These are phyloP conservation scores for Puccinia hordei DNA, from an alignment of 1,284 basidiomycete species.

Conservation along the genomic window DNA sequence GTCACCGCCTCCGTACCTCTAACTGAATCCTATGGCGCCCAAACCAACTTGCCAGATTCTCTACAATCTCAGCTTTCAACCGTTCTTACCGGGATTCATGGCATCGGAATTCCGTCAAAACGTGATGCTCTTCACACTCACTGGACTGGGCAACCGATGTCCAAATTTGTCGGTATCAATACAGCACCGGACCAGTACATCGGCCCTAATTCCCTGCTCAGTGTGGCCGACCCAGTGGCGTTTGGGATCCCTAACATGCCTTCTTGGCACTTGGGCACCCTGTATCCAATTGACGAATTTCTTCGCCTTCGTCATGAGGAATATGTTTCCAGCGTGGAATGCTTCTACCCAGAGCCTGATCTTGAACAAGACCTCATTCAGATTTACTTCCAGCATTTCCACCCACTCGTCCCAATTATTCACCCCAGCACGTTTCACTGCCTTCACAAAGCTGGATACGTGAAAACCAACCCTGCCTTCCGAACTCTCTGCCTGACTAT, in stretches of 20 bases:
- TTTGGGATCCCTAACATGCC: not conserved
- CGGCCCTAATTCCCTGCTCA: constrained; percentile 14
- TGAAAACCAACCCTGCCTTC: constrained; percentile 68
- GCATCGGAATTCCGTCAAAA: not conserved
- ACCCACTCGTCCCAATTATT: constrained; percentile 71
- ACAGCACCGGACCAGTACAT: constrained; percentile 11
- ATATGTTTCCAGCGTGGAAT: not conserved
- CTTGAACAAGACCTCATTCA: constrained; percentile 68
- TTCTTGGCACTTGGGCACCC: not conserved
- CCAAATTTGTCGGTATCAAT: not conserved
- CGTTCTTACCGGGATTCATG: not conserved
- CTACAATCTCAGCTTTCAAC: not conserved
- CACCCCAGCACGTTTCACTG: constrained; percentile 74
- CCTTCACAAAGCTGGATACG: constrained; percentile 66
- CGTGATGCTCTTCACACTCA: not conserved
- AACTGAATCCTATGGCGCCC: not conserved
- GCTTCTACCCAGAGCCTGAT: constrained; percentile 59
- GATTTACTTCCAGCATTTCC: constrained; percentile 70
- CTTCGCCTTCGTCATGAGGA: constrained; percentile 25
- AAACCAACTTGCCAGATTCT: not conserved
- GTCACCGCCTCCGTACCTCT: not conserved
- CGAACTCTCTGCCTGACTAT: constrained; percentile 71
- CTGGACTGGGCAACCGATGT: not conserved
- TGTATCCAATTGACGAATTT: constrained; percentile 22
- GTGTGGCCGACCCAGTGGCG: not conserved